These are phyloP conservation scores for Alternaria ventricosa DNA, from an alignment of 2,329 filamentous ascomycete genomes.

Conservation along the genomic window DNA sequence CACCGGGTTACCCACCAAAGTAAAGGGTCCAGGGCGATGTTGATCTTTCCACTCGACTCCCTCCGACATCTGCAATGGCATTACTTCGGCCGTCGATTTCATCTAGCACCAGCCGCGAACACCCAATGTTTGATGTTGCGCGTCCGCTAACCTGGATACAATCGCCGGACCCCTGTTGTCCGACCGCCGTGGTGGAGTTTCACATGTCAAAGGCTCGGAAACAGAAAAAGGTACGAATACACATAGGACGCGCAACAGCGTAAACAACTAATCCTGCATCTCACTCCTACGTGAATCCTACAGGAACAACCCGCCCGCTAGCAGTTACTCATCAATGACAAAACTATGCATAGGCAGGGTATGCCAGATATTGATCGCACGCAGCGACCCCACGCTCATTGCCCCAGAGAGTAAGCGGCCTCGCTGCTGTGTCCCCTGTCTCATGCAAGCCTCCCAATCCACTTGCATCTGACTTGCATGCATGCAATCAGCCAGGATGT, in stretches of 20 bases:
- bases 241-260: not conserved
- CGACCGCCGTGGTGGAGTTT: slow-evolving; percentile 12
- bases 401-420: slow-evolving; percentile 26
- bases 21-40: slow-evolving; percentile 8
- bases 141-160: slow-evolving; percentile 16
- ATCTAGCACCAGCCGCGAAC: slow-evolving; percentile 4
- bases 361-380: slow-evolving; percentile 12
- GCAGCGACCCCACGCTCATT: slow-evolving; percentile 24
- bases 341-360: slow-evolving; percentile 13
- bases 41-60: slow-evolving; percentile 6
- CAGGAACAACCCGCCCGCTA: not conserved
- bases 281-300: not conserved
- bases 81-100: slow-evolving; percentile 16
- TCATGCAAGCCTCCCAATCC: slow-evolving; percentile 30
- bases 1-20: not conserved
- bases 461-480: slow-evolving; percentile 38
- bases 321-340: not conserved
- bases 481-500: slow-evolving; percentile 18
- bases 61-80: slow-evolving; percentile 5
- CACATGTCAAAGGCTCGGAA: slow-evolving; percentile 18
- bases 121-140: slow-evolving; percentile 19
- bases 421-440: slow-evolving; percentile 17
- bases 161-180: slow-evolving; percentile 19
- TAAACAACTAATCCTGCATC: not conserved
- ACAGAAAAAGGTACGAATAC: not conserved